Evolutionary conservation across 2,329 filamentous ascomycete genomes (phyloP), one percentile per base, ranked within the genome.

Genomic region (Xylaria sp.): DNA sequence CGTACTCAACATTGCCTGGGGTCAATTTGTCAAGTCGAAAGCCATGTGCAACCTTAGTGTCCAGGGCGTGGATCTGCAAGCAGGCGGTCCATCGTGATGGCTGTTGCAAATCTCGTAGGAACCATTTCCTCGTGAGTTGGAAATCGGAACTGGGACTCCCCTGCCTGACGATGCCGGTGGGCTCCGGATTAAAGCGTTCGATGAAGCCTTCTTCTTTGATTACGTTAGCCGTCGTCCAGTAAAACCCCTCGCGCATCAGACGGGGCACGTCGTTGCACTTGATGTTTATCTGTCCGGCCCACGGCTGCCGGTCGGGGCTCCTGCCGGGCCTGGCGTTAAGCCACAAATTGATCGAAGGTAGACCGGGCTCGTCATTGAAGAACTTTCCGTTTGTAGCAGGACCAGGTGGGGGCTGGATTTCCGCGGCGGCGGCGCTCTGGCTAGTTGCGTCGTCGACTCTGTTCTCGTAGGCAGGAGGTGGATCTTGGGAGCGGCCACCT

Each of bases 231-330:
- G 17, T 17, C 11, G 49, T 26, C 56, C 59, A 63, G 48, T 58
- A n/a, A 39, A 63, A 52, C 6, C 61, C 61, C 38, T 61, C 59
- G 29, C 61, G 52, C 59, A 60, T 58, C 11, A 60, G 48, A 44
- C n/a, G 50, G 39, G 54, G 54, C 39, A 60, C 48, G 18, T 57
- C 54, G 19, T 24, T 0, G 46, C 52, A 63, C 29, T 60, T 63
- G 18, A 63, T 48, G 4, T 44, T 17, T 13, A 39, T 52, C 44
- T 43, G 19, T 20, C 52, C 60, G 49, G 34, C 24, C 54, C 54
- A 57, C 20, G 21, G 19, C 24, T 48, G 43, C 19, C 34, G 16
- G 8, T 40, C 7, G 8, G 4, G 6, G 22, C 29, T 11, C 34
- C 20, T 48, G 8, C 4, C 11, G 29, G 42, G 42, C 16, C 44